Evolutionary conservation across 2,329 filamentous ascomycete species (phyloP).

Genomic region (Periconia sp.): DNA sequence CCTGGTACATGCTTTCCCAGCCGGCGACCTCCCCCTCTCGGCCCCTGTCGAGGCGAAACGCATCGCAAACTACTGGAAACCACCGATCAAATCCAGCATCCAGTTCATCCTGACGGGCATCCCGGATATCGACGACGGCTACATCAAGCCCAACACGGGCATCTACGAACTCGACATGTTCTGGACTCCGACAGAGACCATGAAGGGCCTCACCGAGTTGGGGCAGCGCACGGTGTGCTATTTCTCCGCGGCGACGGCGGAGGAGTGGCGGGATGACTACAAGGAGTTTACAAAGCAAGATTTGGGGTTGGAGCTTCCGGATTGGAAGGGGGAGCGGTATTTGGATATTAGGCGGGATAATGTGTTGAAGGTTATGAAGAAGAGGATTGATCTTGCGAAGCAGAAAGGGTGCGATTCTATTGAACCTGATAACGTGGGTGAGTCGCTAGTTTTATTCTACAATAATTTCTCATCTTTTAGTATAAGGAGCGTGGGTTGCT

Average conservation of each 20-base stretch:
- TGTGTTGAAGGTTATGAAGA: constrained; percentile 26
- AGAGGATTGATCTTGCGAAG: constrained; percentile 25
- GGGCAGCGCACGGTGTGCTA: constrained; percentile 26
- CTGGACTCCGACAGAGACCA: constrained; percentile 19
- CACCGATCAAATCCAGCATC: constrained; percentile 23
- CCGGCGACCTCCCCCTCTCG: constrained; percentile 16
- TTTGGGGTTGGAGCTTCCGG: constrained; percentile 19
- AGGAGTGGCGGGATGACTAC: constrained; percentile 26
- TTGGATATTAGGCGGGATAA: constrained; percentile 22
- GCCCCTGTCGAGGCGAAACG: constrained; percentile 13
- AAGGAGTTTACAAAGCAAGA: constrained; percentile 17
- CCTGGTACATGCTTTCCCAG: constrained; percentile 12
- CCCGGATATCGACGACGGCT: constrained; percentile 20
- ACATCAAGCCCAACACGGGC: constrained; percentile 17
- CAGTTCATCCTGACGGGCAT: constrained; percentile 25
- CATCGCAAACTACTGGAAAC: constrained; percentile 17
- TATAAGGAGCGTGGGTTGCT: not conserved
- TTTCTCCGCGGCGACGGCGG: constrained; percentile 25
- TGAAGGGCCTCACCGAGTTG: constrained; percentile 15
- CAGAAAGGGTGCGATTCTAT: constrained; percentile 41
- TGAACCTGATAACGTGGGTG: constrained; percentile 39
- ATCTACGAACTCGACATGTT: constrained; percentile 28
- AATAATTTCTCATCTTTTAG: not conserved
- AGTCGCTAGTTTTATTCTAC: constrained; percentile 3
- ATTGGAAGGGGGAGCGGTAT: constrained; percentile 27